phyloP scores from a whole-genome alignment of 768 basidiomycete species.

The Baorangia bicolor region DNA sequence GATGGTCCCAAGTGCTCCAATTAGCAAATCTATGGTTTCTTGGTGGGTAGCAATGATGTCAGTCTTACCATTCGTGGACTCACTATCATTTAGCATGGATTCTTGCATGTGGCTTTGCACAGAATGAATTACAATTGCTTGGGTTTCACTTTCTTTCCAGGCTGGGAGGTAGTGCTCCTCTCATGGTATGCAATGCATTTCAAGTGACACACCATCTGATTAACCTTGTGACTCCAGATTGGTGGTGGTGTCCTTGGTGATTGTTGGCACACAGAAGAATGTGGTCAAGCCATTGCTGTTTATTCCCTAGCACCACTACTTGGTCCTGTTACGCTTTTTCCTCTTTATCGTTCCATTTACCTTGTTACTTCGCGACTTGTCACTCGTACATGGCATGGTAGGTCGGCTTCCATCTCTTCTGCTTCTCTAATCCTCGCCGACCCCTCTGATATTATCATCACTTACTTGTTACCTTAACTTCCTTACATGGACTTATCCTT shows the following conservation, averaged over 20 bases:
- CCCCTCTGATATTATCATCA: no score
- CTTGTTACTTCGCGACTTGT: no score
- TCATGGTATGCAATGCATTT: slow-evolving; percentile 37
- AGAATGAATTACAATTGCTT: slow-evolving; percentile 55
- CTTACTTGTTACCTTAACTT: no score
- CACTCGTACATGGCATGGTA: no score
- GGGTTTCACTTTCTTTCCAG: slow-evolving; percentile 70
- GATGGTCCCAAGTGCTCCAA: slow-evolving; percentile 62
- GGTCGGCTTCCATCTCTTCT: no score
- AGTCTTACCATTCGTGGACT: background rate
- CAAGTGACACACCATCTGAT: background rate
- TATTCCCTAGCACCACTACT: slow-evolving; percentile 66
- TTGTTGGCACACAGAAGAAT: slow-evolving; percentile 57
- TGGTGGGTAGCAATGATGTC: slow-evolving; percentile 35
- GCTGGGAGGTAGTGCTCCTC: slow-evolving; percentile 69
- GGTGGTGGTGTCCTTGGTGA: slow-evolving; percentile 70
- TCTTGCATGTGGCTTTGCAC: slow-evolving; percentile 61
- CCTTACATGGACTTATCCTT: no score
- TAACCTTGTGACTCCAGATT: slow-evolving; percentile 33
- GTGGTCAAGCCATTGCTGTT: slow-evolving; percentile 62
- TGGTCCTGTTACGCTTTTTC: no score
- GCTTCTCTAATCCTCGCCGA: no score
- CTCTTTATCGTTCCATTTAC: no score
- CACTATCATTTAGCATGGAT: slow-evolving; percentile 50
- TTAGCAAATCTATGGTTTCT: slow-evolving; percentile 65